Base-by-base conservation (phyloP, 805 yeast species). In the Torulaspora gathmanii region DNA sequence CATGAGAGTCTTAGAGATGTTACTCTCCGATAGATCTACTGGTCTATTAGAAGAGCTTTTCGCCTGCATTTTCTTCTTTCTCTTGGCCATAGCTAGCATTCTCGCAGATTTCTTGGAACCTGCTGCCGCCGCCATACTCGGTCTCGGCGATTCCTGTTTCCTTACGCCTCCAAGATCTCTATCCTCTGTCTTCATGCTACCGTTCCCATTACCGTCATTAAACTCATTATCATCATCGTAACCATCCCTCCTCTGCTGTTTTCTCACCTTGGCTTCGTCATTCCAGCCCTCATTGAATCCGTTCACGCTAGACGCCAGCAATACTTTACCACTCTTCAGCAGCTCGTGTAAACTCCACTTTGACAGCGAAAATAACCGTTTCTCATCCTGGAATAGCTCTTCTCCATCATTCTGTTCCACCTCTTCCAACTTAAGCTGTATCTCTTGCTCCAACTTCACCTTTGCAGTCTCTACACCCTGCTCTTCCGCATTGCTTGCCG, bases 31-130 rank as follows among this genome's bases (percentile, higher is more conserved):
- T 8, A 85, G 66, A 61, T 85, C 91, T 0, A 84, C 79, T 0
- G 84, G 77, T 55, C 73, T 77, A 17, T 64, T 64, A 5, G 73
- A 65, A 7, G 70, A 69, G 8, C 75, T 65, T 54, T 77, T 80
- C 1, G 86, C 85, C 51, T 73, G 77, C 42, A 79, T 81, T 61
- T 85, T 87, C 4, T 95, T 93, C 60, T 83, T 82, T 58, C 98
- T 77, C 57, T 85, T 84, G n/a, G 96, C 96, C 86, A 91, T 80
- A 1, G 96, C 98, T 50, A 87, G 78, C 73, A 89, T 77, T 63
- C 97, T 78, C 0, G 95, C 90, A 40, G 84, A 82, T 33, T 72
- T 63, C 39, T 68, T 63, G 35, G 63, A 33, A 20, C 55, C 51
- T 10, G 53, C 40, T 10, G 53, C 40, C 15, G 61, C 36, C 4